Conservation (phyloP, 192 early-diverging fungal species). For the Coemansia sp. region DNA sequence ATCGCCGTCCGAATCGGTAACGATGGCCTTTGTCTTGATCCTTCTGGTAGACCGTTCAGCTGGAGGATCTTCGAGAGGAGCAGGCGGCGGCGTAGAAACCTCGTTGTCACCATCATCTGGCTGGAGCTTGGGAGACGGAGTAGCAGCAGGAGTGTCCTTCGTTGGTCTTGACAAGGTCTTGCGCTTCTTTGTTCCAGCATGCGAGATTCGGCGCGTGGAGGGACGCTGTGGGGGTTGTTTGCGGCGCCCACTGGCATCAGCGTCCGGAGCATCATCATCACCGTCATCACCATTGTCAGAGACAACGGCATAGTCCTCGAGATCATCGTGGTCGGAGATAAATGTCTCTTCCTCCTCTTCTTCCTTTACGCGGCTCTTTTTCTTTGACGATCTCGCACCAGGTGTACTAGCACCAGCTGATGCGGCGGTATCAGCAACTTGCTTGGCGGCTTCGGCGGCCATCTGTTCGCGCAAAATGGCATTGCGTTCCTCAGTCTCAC, state of each 20-base stretch:
- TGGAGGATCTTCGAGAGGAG: neutral
- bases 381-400: neutral
- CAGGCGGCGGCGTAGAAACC: neutral
- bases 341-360: constrained; percentile 6
- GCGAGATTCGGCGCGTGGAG: neutral
- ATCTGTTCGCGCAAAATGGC: constrained; percentile 52
- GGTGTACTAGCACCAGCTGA: neutral
- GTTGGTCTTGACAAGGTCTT: neutral
- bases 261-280: constrained; percentile 5
- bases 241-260: neutral
- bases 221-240: neutral
- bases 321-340: constrained; percentile 17
- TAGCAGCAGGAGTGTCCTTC: neutral
- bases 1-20: neutral
- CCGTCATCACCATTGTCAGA: neutral
- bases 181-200: neutral
- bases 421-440: neutral
- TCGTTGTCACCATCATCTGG: neutral
- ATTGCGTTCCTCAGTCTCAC: constrained; percentile 51
- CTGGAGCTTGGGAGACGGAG: neutral
- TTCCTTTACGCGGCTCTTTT: neutral
- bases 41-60: neutral
- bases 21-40: neutral
- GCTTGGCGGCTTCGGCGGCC: constrained; percentile 25
- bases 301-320: neutral